Base-by-base conservation (phyloP, 2,329 filamentous ascomycete genomes). In the Boeremia lycopersici region DNA sequence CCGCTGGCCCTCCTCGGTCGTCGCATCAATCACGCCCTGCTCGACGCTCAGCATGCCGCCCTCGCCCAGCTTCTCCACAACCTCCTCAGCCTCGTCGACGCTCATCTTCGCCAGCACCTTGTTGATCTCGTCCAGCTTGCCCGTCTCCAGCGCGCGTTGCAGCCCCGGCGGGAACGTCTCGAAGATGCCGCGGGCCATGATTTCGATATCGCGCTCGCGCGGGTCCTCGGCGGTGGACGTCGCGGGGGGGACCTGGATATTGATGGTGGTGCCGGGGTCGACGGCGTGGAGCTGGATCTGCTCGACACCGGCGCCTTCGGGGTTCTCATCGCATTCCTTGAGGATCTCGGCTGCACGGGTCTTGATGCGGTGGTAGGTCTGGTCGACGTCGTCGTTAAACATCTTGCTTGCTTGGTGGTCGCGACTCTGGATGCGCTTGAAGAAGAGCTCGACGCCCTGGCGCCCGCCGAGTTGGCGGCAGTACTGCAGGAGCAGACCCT, bases 221-320 rank as follows among this genome's bases (percentile, higher is more conserved):
- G 71, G 68, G 7, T 72, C 69, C 0, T 57, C 56, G 0, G 71
- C 54, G 0, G 60, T 60, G 0, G 72, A 62, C 7, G 85, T 81
- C 34, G 82, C 81, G 0, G 89, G 81, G 11, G 95, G 93, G 34
- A 96, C 88, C 49, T 79, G 85, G 75, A 98, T 97, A 72, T 90
- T 90, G 74, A 99, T 97, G 57, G 90, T 88, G 3, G 93, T 97
- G 42, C 89, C 89, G 0, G 93, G 93, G 74, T 97, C 92, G 10
- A 99, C 93, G 12, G 95, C 93, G 73, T 99, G 95, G 41, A 99
- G 83, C 77, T 99, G 96, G 64, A 99, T 99, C 76, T 97, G 93
- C 79, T 99, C 95, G 9, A 96, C 89, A 17, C 89, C 91, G 2
- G 77, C 77, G 7, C 79, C 79, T 17, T 80, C 80, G 6, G 78